Conservation (phyloP, 495 filamentous ascomycete species). For the Penicilliopsis zonata region DNA sequence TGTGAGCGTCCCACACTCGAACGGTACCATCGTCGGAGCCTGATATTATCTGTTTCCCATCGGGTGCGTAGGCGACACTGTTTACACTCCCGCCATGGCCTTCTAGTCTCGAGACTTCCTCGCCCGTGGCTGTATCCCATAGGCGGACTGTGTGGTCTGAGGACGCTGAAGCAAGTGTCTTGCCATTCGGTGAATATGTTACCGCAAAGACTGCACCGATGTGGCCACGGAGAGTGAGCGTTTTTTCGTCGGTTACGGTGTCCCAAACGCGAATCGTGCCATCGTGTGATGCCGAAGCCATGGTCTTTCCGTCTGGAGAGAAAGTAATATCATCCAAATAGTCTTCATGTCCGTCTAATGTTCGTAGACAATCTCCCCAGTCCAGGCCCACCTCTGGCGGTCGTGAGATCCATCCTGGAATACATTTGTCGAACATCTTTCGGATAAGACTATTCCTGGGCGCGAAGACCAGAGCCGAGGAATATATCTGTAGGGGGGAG, state of each 20-base stretch:
- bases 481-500: conserved; percentile 11
- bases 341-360: conserved; percentile 10
- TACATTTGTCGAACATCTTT: too few relatives aligned
- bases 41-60: too few relatives aligned
- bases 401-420: too few relatives aligned
- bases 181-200: too few relatives aligned
- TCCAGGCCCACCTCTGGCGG: too few relatives aligned
- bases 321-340: conserved; percentile 5
- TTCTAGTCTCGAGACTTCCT: too few relatives aligned
- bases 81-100: too few relatives aligned
- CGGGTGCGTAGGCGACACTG: too few relatives aligned
- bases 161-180: conserved; percentile 2
- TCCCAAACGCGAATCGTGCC: conserved; percentile 11
- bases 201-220: too few relatives aligned
- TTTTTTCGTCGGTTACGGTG: too few relatives aligned
- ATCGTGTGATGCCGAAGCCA: conserved; percentile 7
- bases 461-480: conserved; percentile 14
- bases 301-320: conserved; percentile 10
- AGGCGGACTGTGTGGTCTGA: conserved; percentile 1
- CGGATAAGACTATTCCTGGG: conserved; percentile 10
- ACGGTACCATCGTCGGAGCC: conserved; percentile 1
- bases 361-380: too few relatives aligned
- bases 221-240: too few relatives aligned
- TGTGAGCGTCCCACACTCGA: conserved; percentile 1
- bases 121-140: conserved; percentile 2